Evolutionary conservation across 805 yeast genomes (phyloP), one percentile per base, ranked within the genome.

Genomic region (Zygotorulaspora danielsina): DNA sequence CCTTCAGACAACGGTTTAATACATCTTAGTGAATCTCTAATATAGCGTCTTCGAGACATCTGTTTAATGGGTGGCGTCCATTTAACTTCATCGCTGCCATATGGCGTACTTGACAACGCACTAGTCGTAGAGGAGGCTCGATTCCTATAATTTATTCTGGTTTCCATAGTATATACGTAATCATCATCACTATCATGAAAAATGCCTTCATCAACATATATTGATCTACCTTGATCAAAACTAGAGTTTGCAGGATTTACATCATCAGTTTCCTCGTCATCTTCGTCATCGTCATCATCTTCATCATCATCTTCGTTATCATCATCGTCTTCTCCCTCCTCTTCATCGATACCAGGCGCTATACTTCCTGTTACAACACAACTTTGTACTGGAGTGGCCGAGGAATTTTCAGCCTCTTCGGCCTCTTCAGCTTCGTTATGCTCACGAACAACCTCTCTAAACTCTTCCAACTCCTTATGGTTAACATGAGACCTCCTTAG

Each of bases 391-490:
- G n/a, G n/a, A n/a, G n/a, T n/a, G n/a, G n/a, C n/a, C n/a, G n/a
- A n/a, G 7, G 24, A 21, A 8, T 21, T 21, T 12, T 12, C 5
- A 18, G 17, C 5, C 5, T n/a, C 38, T 5, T 48, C 51, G 18
- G 31, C 54, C 21, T 40, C 50, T 17, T 48, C 59, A 2, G 49
- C 59, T 17, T 55, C 61, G 11, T 41, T 55, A 33, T 45, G 58
- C 28, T 49, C 59, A 12, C 47, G 39, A 4, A 52, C 42, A 6
- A 53, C 48, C 17, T 50, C 39, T 31, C 49, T 95, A 54, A 79
- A 62, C 34, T 76, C 81, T 32, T 96, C 71, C 32, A 76, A 72
- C 24, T 72, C 78, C 11, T 86, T 57, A 43, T 89, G 95, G 18
- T 27, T 27, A 34, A 85, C 67, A 2, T 34, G 34, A 19, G 40